Base-by-base conservation (phyloP, 192 early-diverging fungal species). In the Linnemannia hyalina region DNA sequence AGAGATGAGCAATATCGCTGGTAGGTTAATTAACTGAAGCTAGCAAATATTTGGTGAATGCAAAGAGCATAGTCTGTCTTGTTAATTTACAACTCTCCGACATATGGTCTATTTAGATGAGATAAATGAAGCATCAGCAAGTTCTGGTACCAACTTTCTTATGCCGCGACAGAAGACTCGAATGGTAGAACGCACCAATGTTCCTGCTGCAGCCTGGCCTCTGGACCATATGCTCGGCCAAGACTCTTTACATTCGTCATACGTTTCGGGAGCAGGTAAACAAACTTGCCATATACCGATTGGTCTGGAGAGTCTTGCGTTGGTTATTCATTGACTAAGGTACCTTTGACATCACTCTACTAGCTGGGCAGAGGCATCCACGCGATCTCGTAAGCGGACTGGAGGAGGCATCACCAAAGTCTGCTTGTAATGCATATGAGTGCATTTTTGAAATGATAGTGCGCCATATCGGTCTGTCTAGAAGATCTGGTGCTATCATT, bases 361-460 rank as follows among this genome's bases (percentile, higher is more conserved):
- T 15, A 18, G 16, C 47, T 49, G 47, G 47, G 13, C 47, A 49
- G 47, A 49, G 16, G 13, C 47, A 49, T 49, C 16, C 16, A 65
- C 78, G 70, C 54, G 78, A 80, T 73, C 55, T 54, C 38, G 63
- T 29, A 55, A 54, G 26, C 40, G 78, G 44, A 80, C 78, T 73
- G 32, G 55, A 65, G 1, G 55, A 35, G 54, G 6, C 26, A 70
- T 29, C 29, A 47, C 71, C 40, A 16, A 80, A 42, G 46, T 35
- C 78, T 46, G 46, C 77, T 44, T 69, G 49, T 71, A 71, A 79
- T 40, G 29, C 70, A 26, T 72, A 6, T 57, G 54, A 57, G 54
- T 57, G 54, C 20, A 57, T 57, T 57, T n/a, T 57, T n/a, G 6
- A n/a, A n/a, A 57, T n/a, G 54, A 57, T 6, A 57, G 7, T 6